Evolutionary conservation across 768 basidiomycete species (phyloP), one percentile per base, ranked within the genome.

Genomic region (Auriscalpium microsporum): DNA sequence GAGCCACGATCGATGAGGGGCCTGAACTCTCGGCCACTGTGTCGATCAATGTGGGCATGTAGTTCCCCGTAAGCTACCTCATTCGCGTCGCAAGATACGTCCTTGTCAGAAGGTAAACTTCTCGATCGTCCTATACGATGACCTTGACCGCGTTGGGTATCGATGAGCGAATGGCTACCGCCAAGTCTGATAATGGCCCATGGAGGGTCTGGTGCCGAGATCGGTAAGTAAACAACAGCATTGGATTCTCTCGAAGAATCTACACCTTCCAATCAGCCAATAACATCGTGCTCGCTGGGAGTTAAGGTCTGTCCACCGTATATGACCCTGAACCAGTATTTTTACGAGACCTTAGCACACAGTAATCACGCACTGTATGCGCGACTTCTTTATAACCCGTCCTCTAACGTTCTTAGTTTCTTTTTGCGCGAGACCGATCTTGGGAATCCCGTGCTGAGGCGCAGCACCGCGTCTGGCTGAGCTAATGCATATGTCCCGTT

Each of bases 141-240:
- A 28, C 33, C 47, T 16, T 36, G n/a, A 50, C 21, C 50, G 35
- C 9, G 19, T n/a, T 46, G 28, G 47, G n/a, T 62, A 97, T 95
- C 95, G 46, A 98, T 98, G 96, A 96, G 78, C 87, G 86, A 67
- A 98, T 99, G 96, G 95, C 96, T 8, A 77, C 81, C 14, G 97
- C 94, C 38, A 96, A 96, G 88, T 98, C 44, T 99, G 59, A 83
- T 99, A 59, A 85, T 96, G 96, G 96, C n/a, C n/a, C 10, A 72
- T 93, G 66, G 86, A 87, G 56, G 96, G 96, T 53, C 72, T 99
- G 56, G 96, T 46, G 90, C 90, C 56, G 96, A 99, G 72, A 96
- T 98, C 65, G 95, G 94, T 84, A 63, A 62, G 63, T 84, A 63
- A 62, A 62, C 60, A 5, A 28, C 28, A 4, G 28, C 56, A 47